These are phyloP conservation scores for Fraxinus quadrangulata DNA, from an alignment of 257 asterid species.

Conservation along the genomic window DNA sequence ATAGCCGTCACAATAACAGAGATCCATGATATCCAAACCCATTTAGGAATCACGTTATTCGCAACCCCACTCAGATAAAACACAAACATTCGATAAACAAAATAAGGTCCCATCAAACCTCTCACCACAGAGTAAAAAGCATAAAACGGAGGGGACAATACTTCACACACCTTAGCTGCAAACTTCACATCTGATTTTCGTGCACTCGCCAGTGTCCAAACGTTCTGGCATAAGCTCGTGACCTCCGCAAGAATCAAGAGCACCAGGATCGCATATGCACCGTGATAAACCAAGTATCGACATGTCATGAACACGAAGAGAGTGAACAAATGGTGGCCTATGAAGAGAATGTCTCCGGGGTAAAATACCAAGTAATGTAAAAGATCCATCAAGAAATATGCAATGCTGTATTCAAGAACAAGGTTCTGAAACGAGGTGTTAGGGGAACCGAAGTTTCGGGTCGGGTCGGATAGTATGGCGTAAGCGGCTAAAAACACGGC, in stretches of 20 bases:
- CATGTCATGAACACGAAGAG: constrained; percentile 88
- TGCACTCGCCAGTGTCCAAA: constrained; percentile 81
- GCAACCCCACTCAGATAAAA: constrained; percentile 68
- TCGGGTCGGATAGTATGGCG: constrained; percentile 60
- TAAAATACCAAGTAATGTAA: constrained; percentile 66
- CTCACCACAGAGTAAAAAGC: constrained; percentile 72
- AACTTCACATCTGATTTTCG: constrained; percentile 56
- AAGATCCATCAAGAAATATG: constrained; percentile 88
- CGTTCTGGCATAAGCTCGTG: constrained; percentile 86
- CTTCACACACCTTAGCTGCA: constrained; percentile 57
- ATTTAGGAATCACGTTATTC: constrained; percentile 67
- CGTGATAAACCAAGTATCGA: constrained; percentile 70
- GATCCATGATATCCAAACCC: constrained; percentile 91
- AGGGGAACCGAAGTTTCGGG: constrained; percentile 52
- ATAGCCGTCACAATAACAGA: constrained; percentile 64
- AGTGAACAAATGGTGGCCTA: constrained; percentile 83
- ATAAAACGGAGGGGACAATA: constrained; percentile 85
- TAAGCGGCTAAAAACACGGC: constrained; percentile 67
- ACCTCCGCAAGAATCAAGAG: constrained; percentile 80
- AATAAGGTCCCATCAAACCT: constrained; percentile 72
- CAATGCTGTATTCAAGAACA: constrained; percentile 87
- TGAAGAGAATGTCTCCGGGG: constrained; percentile 78
- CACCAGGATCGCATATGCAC: constrained; percentile 73
- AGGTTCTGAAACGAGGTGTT: constrained; percentile 62
- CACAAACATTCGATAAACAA: constrained; percentile 62